Evolutionary conservation across 768 basidiomycete species (phyloP), one percentile per base, ranked within the genome.

Genomic region (Suillus ampliporus): DNA sequence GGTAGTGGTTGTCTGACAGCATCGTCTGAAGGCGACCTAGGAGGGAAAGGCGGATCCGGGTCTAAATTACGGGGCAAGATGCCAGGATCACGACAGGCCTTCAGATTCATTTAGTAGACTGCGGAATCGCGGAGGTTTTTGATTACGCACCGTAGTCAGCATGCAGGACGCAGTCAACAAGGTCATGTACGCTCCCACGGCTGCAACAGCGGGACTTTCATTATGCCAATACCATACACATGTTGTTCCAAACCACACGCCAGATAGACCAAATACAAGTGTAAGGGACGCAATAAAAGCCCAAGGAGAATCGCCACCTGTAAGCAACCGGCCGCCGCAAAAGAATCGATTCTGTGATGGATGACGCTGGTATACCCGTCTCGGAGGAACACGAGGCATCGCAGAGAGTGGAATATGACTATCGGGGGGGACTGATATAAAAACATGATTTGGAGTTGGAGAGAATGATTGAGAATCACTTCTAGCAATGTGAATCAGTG

Each of bases 31-130:
- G 87, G 86, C 37, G 83, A 86, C 41, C 69, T 80, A 21, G 84
- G 77, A 17, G 89, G 86, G 68, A 88, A 86, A 10, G 94, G 95
- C 0, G 95, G 95, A 64, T 93, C 86, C 15, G 84, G 89, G 78
- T 99, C 97, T 35, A 98, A 75, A 72, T 91, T 81, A 6, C 96
- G 86, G 14, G 97, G 97, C 26, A 99, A 75, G 58, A 98, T 95
- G 13, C 97, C 97, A 57, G 93, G 90, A 70, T 96, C 92, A 35
- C 84, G 81, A 67, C 87, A 88, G 9, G 94, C 92, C 90, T 91
- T 41, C 58, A 61, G 46, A 48, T 54, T 62, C 47, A 64, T 46
- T 13, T 5, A 40, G 63, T 2, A 26, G 26, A 38, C 11, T 65
- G 61, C 52, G 28, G 46, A 48, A 59, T 57, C 28, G 47, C 61